Evolutionary conservation across 2,329 filamentous ascomycete genomes (phyloP).

Genomic region (Rhynchosporium agropyri): DNA sequence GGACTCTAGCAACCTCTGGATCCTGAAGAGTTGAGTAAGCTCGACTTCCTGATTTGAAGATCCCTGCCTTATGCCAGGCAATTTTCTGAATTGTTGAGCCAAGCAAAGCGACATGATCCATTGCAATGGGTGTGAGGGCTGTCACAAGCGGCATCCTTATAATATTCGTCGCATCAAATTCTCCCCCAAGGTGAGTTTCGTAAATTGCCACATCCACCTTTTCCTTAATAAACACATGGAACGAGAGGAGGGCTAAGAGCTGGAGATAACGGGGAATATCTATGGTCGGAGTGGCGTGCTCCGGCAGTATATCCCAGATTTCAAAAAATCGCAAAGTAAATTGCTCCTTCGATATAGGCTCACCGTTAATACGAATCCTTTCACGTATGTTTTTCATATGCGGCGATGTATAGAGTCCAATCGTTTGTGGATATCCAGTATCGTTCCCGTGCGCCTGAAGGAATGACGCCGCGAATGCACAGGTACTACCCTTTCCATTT

Average conservation of each 20-base stretch:
- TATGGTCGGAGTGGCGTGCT: constrained; percentile 42
- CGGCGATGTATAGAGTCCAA: constrained; percentile 68
- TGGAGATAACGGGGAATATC: constrained; percentile 58
- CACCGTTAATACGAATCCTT: constrained; percentile 62
- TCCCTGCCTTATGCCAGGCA: constrained; percentile 73
- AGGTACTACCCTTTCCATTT: constrained; percentile 73
- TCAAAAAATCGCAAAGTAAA: constrained; percentile 60
- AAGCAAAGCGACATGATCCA: constrained; percentile 65
- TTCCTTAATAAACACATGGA: constrained; percentile 66
- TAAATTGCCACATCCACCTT: constrained; percentile 63
- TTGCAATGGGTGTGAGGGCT: constrained; percentile 63
- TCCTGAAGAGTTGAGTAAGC: constrained; percentile 61
- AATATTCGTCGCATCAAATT: constrained; percentile 68
- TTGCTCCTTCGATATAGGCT: constrained; percentile 58
- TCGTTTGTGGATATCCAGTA: constrained; percentile 37
- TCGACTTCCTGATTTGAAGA: constrained; percentile 63
- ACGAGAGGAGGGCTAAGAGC: constrained; percentile 62
- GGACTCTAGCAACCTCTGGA: constrained; percentile 48
- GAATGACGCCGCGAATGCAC: constrained; percentile 65
- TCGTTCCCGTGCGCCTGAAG: constrained; percentile 52
- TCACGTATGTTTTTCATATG: constrained; percentile 66
- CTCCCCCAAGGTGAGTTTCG: constrained; percentile 67
- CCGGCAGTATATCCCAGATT: constrained; percentile 50
- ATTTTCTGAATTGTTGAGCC: constrained; percentile 64
- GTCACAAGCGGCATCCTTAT: constrained; percentile 54